phyloP scores from a whole-genome alignment of 345 rosid species.

The Populus deltoides region DNA sequence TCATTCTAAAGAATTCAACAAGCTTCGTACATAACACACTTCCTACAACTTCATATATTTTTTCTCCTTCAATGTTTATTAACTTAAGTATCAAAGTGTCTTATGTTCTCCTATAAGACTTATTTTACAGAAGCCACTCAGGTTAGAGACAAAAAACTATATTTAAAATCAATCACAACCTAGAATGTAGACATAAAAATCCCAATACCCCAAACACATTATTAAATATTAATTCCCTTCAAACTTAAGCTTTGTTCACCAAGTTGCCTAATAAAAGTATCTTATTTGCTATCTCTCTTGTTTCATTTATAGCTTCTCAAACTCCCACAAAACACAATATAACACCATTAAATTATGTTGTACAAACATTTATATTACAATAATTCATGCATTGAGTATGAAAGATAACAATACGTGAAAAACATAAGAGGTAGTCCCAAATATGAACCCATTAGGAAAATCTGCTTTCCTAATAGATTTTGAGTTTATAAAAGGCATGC shows the following conservation, averaged over 20 bases:
- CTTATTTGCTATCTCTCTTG: slow-evolving; percentile 89
- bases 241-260: slow-evolving; percentile 33
- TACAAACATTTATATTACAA: too few species aligned
- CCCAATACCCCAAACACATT: too few species aligned
- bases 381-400: neutral
- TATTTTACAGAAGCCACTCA: too few species aligned
- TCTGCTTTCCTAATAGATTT: slow-evolving; percentile 58
- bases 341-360: neutral
- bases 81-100: too few species aligned
- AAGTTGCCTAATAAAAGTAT: slow-evolving; percentile 71
- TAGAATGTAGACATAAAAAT: too few species aligned
- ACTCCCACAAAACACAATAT: slow-evolving; percentile 33
- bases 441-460: slow-evolving; percentile 72
- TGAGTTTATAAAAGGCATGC: slow-evolving; percentile 22
- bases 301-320: slow-evolving; percentile 83
- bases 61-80: too few species aligned
- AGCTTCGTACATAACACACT: too few species aligned
- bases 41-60: too few species aligned
- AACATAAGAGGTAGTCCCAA: slow-evolving; percentile 89
- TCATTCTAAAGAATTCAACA: too few species aligned
- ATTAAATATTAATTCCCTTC: neutral
- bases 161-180: too few species aligned
- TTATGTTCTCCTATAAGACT: too few species aligned
- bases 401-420: slow-evolving; percentile 51
- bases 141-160: too few species aligned